A percentile compares a stretch with the other conserved stretches of the same genome.
Evolutionary conservation across 106 monocot species (phyloP).

Genomic region (Platanthera guangdongensis): DNA sequence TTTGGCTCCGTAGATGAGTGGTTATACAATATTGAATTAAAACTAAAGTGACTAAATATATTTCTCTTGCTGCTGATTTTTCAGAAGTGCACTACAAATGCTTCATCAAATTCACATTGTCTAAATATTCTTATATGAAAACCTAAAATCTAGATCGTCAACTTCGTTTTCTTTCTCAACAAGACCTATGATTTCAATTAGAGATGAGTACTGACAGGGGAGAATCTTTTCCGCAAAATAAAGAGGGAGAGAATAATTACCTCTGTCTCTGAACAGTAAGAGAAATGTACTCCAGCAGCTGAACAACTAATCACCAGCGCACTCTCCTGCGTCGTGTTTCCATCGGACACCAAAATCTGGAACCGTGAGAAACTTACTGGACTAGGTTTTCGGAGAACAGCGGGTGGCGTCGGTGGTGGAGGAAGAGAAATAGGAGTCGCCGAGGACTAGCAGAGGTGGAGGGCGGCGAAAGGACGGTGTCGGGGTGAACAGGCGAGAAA

Average conservation of each 20-base stretch:
- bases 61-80: no score
- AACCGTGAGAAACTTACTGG: conserved; percentile 16
- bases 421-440: no score
- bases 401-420: no score
- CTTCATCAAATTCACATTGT: background rate
- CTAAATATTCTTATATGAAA: background rate
- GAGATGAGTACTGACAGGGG: background rate
- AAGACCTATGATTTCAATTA: background rate
- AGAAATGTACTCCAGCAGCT: conserved; percentile 75
- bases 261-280: conserved; percentile 41
- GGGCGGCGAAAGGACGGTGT: no score
- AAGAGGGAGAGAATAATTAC: no score
- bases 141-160: background rate
- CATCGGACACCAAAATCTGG: conserved; percentile 67
- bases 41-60: no score
- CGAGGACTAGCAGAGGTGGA: no score
- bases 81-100: background rate
- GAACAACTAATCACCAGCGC: conserved; percentile 56
- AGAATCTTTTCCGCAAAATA: no score
- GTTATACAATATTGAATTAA: no score
- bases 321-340: conserved; percentile 31
- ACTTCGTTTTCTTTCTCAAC: background rate
- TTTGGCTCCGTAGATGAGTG: no score
- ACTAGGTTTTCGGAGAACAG: no score
- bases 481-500: no score